These are phyloP conservation scores for Colletotrichum ledebouriae DNA, from an alignment of 2,329 filamentous ascomycete genomes.

Conservation along the genomic window DNA sequence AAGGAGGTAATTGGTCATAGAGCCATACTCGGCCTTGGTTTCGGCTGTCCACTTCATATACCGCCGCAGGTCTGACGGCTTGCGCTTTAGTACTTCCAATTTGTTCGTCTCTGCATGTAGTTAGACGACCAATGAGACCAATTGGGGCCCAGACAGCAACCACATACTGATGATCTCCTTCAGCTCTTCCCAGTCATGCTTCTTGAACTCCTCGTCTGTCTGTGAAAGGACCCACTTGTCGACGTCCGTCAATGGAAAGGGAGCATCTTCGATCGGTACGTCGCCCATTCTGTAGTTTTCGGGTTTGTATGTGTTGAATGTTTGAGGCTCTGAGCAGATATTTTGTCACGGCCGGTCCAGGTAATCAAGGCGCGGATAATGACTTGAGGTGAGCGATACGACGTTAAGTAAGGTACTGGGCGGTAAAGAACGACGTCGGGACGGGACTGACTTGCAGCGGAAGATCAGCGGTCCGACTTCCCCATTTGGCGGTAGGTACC, in stretches of 20 bases:
- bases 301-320: background rate
- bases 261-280: constrained; percentile 55
- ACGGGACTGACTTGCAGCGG: constrained; percentile 25
- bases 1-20: constrained; percentile 83
- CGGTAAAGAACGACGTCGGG: constrained; percentile 20
- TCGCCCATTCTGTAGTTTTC: constrained; percentile 56
- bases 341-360: too few species aligned
- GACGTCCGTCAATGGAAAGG: constrained; percentile 71
- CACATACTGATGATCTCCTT: constrained; percentile 72
- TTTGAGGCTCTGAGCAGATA: background rate
- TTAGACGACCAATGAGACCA: constrained; percentile 19
- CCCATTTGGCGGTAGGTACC: background rate
- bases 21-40: constrained; percentile 80
- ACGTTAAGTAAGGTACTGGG: constrained; percentile 12
- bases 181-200: constrained; percentile 81
- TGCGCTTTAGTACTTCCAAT: constrained; percentile 81
- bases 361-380: background rate
- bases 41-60: constrained; percentile 84
- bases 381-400: constrained; percentile 2
- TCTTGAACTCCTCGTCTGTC: constrained; percentile 78
- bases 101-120: constrained; percentile 63
- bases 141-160: constrained; percentile 7
- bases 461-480: constrained; percentile 39
- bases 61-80: constrained; percentile 82
- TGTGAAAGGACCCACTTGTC: constrained; percentile 71